Percentiles rank a stretch among this genome's conserved stretches.
Conservation (phyloP, 129 eudicot species). For the Solidago caesia region DNA sequence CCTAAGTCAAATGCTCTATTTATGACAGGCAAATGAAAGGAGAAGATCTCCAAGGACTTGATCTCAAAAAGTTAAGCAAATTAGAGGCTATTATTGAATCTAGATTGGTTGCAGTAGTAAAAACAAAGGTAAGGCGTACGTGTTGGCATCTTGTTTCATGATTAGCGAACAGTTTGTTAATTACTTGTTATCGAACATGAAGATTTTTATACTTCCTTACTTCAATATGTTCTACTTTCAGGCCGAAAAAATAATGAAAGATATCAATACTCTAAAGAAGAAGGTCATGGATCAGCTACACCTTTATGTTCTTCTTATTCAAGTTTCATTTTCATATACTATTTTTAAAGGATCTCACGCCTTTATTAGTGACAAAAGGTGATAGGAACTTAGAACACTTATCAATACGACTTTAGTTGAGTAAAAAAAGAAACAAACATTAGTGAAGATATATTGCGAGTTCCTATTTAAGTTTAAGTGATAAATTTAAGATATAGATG, state of each 20-base stretch:
- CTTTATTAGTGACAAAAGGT: not conserved
- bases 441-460: not conserved
- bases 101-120: slow-evolving; percentile 34
- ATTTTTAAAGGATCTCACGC: not conserved
- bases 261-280: slow-evolving; percentile 28
- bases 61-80: slow-evolving; percentile 28
- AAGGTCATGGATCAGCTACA: slow-evolving; percentile 27
- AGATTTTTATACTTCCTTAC: not conserved
- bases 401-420: not conserved
- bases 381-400: not conserved
- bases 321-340: not conserved
- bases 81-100: slow-evolving; percentile 32
- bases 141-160: slow-evolving; percentile 13
- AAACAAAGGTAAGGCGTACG: slow-evolving; percentile 27
- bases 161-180: not conserved
- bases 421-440: not conserved
- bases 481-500: slow-evolving; percentile 6
- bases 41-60: slow-evolving; percentile 37
- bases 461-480: not conserved
- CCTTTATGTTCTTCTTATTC: slow-evolving; percentile 6
- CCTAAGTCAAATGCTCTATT: not conserved
- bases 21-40: slow-evolving; percentile 35
- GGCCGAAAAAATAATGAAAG: slow-evolving; percentile 26
- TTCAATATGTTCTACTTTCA: slow-evolving; percentile 16
- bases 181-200: not conserved